A percentile compares a stretch with the other conserved stretches of the same genome.
Evolutionary conservation across 305 asterid genomes (phyloP).

Genomic region (Rubia peregrina): DNA sequence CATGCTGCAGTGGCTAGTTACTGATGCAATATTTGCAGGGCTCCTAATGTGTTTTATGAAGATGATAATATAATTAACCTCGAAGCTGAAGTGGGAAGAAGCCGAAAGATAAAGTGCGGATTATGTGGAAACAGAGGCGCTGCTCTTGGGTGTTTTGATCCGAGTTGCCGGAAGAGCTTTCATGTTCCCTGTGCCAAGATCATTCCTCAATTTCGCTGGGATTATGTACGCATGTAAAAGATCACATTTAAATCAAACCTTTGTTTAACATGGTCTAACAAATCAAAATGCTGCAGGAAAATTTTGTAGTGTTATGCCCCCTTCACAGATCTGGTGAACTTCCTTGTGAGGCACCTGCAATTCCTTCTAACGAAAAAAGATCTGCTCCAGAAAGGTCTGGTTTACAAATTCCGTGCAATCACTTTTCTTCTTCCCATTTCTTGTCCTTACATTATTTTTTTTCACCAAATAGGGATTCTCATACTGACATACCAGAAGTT

Average conservation of each 20-base stretch:
- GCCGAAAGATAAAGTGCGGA: constrained; percentile 64
- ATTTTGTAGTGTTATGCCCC: constrained; percentile 89
- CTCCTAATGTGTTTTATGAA: constrained; percentile 84
- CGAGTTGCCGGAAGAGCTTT: constrained; percentile 83
- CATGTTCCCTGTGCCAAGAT: constrained; percentile 87
- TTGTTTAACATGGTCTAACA: background rate
- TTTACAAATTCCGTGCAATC: constrained; percentile 1
- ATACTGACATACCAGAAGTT: constrained; percentile 22
- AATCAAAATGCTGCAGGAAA: constrained; percentile 42
- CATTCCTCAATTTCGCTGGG: constrained; percentile 88
- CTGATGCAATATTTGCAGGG: constrained; percentile 49
- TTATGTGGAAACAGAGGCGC: constrained; percentile 92
- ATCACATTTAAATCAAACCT: background rate
- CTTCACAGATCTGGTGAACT: constrained; percentile 54
- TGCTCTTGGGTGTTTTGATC: constrained; percentile 90
- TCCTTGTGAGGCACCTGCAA: constrained; percentile 46
- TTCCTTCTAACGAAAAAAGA: constrained; percentile 40
- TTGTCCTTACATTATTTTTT: constrained; percentile 1
- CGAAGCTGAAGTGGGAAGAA: constrained; percentile 72
- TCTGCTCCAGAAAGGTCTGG: constrained; percentile 39
- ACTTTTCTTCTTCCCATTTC: background rate
- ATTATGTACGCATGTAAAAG: constrained; percentile 40
- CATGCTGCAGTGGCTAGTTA: background rate
- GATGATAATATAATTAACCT: constrained; percentile 63
- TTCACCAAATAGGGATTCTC: constrained; percentile 33